These are phyloP conservation scores for Barbarea vulgaris DNA, from an alignment of 345 rosid species.

Conservation along the genomic window DNA sequence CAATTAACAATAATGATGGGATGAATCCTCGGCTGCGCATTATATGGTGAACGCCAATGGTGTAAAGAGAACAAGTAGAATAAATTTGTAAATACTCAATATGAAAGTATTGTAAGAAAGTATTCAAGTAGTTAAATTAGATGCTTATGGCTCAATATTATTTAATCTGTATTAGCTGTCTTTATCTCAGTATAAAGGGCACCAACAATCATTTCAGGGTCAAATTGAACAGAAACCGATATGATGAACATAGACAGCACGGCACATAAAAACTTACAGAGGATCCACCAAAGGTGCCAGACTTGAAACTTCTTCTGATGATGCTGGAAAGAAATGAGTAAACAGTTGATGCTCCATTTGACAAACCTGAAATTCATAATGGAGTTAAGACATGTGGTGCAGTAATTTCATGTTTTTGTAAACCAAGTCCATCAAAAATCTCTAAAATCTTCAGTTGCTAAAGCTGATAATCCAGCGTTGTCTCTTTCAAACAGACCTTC, in stretches of 20 bases:
- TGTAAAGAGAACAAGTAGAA: slow-evolving; percentile 8
- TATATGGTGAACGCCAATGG: slow-evolving; percentile 12
- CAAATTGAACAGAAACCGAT: slow-evolving; percentile 20
- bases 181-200: slow-evolving; percentile 17
- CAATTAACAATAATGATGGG: not conserved
- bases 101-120: not conserved
- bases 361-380: slow-evolving; percentile 69
- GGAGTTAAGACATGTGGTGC: slow-evolving; percentile 6
- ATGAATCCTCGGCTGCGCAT: not conserved
- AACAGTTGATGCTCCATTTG: slow-evolving; percentile 96
- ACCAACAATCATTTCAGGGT: slow-evolving; percentile 10
- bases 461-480: slow-evolving; percentile 17
- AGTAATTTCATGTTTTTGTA: not conserved
- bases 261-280: slow-evolving; percentile 55
- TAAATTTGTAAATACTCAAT: not conserved
- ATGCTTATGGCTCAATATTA: slow-evolving; percentile 8
- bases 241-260: slow-evolving; percentile 6
- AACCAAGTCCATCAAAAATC: slow-evolving; percentile 11
- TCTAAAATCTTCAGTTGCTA: slow-evolving; percentile 13
- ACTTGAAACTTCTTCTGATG: slow-evolving; percentile 84
- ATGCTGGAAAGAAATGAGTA: slow-evolving; percentile 91
- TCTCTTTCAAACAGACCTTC: slow-evolving; percentile 13
- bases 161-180: not conserved
- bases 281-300: slow-evolving; percentile 95
- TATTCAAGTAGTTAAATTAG: not conserved